A percentile compares a stretch with the other conserved stretches of the same genome.
Conservation (phyloP, 2,329 filamentous ascomycete species). For the Metarhizium rileyi region DNA sequence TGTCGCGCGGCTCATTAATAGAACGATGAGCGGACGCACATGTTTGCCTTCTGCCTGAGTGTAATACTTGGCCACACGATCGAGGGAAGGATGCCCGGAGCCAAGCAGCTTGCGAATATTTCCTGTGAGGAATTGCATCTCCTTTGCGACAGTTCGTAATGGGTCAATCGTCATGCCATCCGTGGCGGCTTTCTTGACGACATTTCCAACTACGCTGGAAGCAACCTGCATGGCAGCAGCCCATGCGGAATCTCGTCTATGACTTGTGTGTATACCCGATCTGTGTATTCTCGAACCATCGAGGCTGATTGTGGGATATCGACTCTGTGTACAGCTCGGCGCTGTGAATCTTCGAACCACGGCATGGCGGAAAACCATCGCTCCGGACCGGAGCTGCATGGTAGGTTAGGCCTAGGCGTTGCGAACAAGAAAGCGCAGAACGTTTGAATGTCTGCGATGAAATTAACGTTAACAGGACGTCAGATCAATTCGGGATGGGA, state of each 20-base stretch:
- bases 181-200: constrained; percentile 51
- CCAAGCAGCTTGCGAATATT: constrained; percentile 91
- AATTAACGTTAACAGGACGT: background rate
- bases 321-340: constrained; percentile 22
- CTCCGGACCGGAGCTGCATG: constrained; percentile 48
- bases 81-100: constrained; percentile 86
- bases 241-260: constrained; percentile 53
- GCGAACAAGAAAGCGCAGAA: background rate
- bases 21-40: constrained; percentile 83
- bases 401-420: background rate
- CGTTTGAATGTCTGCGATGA: background rate
- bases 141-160: constrained; percentile 81
- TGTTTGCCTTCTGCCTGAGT: constrained; percentile 95
- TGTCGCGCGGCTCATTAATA: constrained; percentile 93
- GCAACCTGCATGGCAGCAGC: constrained; percentile 63
- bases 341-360: constrained; percentile 18
- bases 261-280: constrained; percentile 32
- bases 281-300: constrained; percentile 18
- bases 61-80: constrained; percentile 96
- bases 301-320: constrained; percentile 21
- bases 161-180: constrained; percentile 73
- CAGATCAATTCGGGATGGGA: background rate
- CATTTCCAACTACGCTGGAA: constrained; percentile 61
- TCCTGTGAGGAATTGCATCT: constrained; percentile 91
- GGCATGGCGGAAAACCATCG: constrained; percentile 37